Base-by-base conservation (phyloP, 2,329 filamentous ascomycete species). In the Aciculosporium take region DNA sequence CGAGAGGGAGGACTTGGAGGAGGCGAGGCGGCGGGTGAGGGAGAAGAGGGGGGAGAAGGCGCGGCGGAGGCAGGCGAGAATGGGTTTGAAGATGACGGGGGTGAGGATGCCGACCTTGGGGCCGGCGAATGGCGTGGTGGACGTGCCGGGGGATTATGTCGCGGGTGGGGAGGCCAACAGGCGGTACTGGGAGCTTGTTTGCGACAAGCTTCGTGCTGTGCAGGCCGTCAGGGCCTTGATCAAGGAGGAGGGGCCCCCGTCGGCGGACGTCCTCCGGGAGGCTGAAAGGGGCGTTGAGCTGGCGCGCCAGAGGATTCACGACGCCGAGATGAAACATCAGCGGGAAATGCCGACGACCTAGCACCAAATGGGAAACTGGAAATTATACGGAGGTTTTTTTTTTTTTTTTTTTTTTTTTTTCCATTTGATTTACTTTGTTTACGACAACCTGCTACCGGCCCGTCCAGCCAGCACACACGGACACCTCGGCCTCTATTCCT, bases 21-120 rank as follows among this genome's bases (percentile, higher is more conserved):
- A 65, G 48, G 58, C 58, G 20, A 54, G 49, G 41, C 51, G 60
- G 18, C 54, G 60, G 5, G 46, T 66, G 3, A 64, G 56, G 45
- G 61, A 64, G 44, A 61, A 57, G 48, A 64, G 57, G 40, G 63
- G 65, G 21, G 63, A 63, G 47, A 66, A 62, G 49, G 56, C 54
- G 46, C 55, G 51, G 46, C 55, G 50, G 49, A 60, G 54, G 39
- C 60, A 60, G 46, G 59, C 58, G 27, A 62, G 54, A 48, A 60
- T 61, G 47, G 55, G 53, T 2, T 52, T 56, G 27, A 61, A 57
- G 42, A 49, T 49, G 4, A 47, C 45, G 9, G 2, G 49, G 53
- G 4, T 44, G 2, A 48, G 46, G 5, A 43, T 47, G 34, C 42
- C 46, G 2, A 40, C 51, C n/a, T n/a, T n/a, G 3, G 57, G 54